phyloP scores from a whole-genome alignment of 257 asterid genomes.

The Catharanthus roseus region DNA sequence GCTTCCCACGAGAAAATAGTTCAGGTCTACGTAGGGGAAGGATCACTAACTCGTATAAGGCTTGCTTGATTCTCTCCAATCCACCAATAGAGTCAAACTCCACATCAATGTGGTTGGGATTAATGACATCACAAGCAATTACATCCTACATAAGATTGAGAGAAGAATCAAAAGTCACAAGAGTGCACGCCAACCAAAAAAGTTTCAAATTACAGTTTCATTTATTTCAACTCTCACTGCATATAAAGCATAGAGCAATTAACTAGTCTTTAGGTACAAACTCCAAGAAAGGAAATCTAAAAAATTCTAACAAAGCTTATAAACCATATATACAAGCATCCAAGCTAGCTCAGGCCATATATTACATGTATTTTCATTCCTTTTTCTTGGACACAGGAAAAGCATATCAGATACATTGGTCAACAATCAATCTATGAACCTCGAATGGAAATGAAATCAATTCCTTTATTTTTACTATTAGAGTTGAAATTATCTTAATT shows the following conservation, averaged over 20 bases:
- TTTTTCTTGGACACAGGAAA: neutral
- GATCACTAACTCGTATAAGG: constrained; percentile 75
- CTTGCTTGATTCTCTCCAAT: constrained; percentile 71
- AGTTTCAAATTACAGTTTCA: neutral
- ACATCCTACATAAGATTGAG: constrained; percentile 54
- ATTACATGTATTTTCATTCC: neutral
- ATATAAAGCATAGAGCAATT: no score
- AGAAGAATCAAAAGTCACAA: neutral
- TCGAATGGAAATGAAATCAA: neutral
- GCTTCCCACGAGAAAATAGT: constrained; percentile 80
- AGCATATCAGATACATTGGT: neutral
- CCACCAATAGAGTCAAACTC: constrained; percentile 80
- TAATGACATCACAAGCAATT: constrained; percentile 88
- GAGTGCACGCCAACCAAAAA: neutral
- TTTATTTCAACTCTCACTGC: neutral
- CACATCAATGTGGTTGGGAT: constrained; percentile 79
- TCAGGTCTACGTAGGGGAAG: constrained; percentile 88
- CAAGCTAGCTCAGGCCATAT: neutral
- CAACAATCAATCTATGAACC: neutral
- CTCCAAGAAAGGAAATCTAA: neutral
- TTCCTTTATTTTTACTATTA: no score
- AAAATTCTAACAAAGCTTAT: neutral
- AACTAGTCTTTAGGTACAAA: neutral
- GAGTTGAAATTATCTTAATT: no score
- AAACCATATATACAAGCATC: neutral